These are phyloP conservation scores for Prunus persica DNA, from an alignment of 306 rosid genomes.

Conservation along the genomic window DNA sequence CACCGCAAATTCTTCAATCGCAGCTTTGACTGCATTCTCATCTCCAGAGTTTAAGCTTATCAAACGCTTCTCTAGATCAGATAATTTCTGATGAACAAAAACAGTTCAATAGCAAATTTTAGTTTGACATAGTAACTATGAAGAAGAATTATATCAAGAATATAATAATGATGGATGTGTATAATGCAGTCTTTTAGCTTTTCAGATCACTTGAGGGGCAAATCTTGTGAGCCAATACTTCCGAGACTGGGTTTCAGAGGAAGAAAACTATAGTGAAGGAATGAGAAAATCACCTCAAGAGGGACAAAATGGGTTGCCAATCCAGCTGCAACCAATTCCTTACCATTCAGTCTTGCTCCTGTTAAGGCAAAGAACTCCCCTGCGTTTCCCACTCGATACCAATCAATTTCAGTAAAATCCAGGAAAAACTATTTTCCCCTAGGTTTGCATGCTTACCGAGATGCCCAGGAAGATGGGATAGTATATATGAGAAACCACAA, in stretches of 20 bases:
- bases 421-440: background rate
- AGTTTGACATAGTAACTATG: background rate
- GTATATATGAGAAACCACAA: slow-evolving; percentile 85
- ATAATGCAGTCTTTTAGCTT: background rate
- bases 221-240: background rate
- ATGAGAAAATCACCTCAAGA: slow-evolving; percentile 57
- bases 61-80: slow-evolving; percentile 72
- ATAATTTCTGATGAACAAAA: slow-evolving; percentile 52
- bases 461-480: slow-evolving; percentile 73
- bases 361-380: slow-evolving; percentile 89
- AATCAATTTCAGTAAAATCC: background rate
- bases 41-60: slow-evolving; percentile 69
- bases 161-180: too few species aligned
- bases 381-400: slow-evolving; percentile 23
- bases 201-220: background rate
- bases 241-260: background rate
- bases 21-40: slow-evolving; percentile 67
- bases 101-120: slow-evolving; percentile 1
- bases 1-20: slow-evolving; percentile 69
- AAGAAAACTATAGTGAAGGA: background rate
- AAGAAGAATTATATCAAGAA: background rate
- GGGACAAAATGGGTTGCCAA: slow-evolving; percentile 88
- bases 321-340: slow-evolving; percentile 77
- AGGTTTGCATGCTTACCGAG: slow-evolving; percentile 52
- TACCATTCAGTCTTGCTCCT: slow-evolving; percentile 75